A percentile compares a stretch with the other conserved stretches of the same genome.
Evolutionary conservation across 2,329 filamentous ascomycete genomes (phyloP).

Genomic region (Akanthomyces muscarius): DNA sequence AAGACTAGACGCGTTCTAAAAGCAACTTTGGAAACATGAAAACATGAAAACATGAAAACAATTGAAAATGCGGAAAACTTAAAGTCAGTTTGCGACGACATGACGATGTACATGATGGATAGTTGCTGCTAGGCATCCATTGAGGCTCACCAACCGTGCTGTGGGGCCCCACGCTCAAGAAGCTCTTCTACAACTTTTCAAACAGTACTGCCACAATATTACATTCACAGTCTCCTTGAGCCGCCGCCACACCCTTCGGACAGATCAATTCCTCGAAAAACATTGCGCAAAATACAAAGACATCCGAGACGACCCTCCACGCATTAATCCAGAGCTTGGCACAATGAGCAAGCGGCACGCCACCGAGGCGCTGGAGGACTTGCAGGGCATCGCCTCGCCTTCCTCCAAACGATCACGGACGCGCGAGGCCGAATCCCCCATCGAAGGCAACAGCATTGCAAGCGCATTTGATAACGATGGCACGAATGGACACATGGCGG

Average conservation of each 20-base stretch:
- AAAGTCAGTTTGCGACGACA: background rate
- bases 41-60: no score
- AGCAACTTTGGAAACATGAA: background rate
- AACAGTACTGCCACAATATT: background rate
- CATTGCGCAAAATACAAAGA: background rate
- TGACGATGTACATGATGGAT: background rate
- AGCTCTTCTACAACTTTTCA: conserved; percentile 6
- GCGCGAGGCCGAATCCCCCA: conserved; percentile 41
- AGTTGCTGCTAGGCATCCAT: background rate
- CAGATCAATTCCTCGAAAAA: background rate
- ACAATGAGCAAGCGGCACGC: conserved; percentile 54
- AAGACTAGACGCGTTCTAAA: background rate
- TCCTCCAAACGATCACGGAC: conserved; percentile 55
- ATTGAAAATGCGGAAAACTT: background rate
- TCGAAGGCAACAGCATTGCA: conserved; percentile 31
- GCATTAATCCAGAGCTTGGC: background rate
- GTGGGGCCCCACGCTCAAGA: conserved; percentile 9
- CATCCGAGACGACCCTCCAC: background rate
- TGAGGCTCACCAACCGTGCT: background rate
- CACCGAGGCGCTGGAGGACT: conserved; percentile 56
- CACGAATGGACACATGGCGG: conserved; percentile 28
- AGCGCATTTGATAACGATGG: conserved; percentile 26
- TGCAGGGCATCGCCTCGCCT: conserved; percentile 51
- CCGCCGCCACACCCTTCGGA: background rate
- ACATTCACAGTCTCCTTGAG: background rate